A percentile compares a stretch with the other conserved stretches of the same genome.
Conservation (phyloP, 371 early-diverging fungal species). For the Lichtheimia corymbifera region DNA sequence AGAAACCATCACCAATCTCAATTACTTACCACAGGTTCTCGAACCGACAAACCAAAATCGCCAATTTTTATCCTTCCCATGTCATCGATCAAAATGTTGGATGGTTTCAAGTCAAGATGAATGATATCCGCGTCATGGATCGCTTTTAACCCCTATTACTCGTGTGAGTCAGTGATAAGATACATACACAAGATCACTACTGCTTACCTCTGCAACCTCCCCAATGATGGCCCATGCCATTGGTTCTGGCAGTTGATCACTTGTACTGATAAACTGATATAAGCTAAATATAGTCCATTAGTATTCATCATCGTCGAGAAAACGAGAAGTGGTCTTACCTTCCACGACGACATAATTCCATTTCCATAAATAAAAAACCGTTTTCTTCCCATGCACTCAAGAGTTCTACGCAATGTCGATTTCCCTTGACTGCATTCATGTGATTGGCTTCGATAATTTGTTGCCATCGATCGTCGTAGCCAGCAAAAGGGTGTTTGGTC, state of each 20-base stretch:
- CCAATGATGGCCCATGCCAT: conserved; percentile 79
- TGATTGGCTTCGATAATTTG: conserved; percentile 83
- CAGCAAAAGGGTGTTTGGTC: conserved; percentile 66
- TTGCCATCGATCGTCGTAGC: conserved; percentile 70
- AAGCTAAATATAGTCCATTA: neutral
- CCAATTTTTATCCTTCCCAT: conserved; percentile 74
- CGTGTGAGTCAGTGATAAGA: neutral
- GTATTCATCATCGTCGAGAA: conserved; percentile 9
- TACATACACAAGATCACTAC: neutral
- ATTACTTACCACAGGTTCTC: conserved; percentile 56
- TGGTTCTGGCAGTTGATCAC: conserved; percentile 49
- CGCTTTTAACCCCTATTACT: conserved; percentile 61
- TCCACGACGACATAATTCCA: conserved; percentile 83
- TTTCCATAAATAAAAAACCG: conserved; percentile 85
- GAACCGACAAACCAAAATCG: conserved; percentile 86
- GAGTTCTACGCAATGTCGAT: conserved; percentile 69
- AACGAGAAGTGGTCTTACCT: conserved; percentile 48
- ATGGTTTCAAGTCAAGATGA: conserved; percentile 91
- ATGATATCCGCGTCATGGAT: conserved; percentile 73
- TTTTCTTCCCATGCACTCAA: conserved; percentile 90
- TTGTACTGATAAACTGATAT: conserved; percentile 22
- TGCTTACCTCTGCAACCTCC: conserved; percentile 65
- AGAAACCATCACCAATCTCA: neutral
- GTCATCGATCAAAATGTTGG: conserved; percentile 76
- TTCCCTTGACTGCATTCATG: conserved; percentile 63